phyloP scores from a whole-genome alignment of 306 rosid species.

The Quillaja saponaria region DNA sequence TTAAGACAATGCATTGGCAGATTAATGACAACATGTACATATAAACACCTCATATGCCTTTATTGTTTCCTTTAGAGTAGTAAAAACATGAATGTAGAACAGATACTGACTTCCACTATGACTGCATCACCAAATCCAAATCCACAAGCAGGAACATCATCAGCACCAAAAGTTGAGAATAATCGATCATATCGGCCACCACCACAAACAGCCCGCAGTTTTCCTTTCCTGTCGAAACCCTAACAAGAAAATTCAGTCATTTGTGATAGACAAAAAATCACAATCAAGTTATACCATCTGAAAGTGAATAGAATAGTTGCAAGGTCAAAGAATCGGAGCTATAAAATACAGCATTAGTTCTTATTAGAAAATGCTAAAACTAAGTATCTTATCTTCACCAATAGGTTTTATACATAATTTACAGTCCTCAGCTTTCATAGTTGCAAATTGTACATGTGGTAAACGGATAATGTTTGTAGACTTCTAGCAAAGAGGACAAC shows the following conservation, averaged over 20 bases:
- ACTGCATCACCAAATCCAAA: conserved; percentile 99
- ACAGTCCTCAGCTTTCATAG: conserved; percentile 18
- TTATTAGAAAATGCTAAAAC: conserved; percentile 16
- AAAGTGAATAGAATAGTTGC: conserved; percentile 20
- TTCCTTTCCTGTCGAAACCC: conserved; percentile 94
- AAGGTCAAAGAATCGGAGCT: conserved; percentile 5
- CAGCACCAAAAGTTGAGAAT: conserved; percentile 94
- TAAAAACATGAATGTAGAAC: too few species aligned
- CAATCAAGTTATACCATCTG: conserved; percentile 22
- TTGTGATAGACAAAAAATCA: conserved; percentile 19
- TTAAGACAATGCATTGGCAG: too few species aligned
- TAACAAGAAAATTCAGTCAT: conserved; percentile 34
- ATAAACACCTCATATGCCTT: too few species aligned
- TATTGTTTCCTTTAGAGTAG: too few species aligned
- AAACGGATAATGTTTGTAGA: conserved; percentile 2
- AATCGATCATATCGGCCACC: conserved; percentile 89
- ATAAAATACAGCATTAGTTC: conserved; percentile 16
- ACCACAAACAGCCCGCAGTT: conserved; percentile 97
- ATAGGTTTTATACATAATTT: conserved; percentile 12
- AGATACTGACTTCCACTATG: conserved; percentile 75
- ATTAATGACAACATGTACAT: too few species aligned
- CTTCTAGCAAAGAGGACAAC: background rate
- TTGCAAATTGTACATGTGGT: background rate
- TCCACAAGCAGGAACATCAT: conserved; percentile 89
- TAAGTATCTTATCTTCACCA: background rate